These are phyloP conservation scores for Plantago ovata DNA, from an alignment of 257 asterid species.

Conservation along the genomic window DNA sequence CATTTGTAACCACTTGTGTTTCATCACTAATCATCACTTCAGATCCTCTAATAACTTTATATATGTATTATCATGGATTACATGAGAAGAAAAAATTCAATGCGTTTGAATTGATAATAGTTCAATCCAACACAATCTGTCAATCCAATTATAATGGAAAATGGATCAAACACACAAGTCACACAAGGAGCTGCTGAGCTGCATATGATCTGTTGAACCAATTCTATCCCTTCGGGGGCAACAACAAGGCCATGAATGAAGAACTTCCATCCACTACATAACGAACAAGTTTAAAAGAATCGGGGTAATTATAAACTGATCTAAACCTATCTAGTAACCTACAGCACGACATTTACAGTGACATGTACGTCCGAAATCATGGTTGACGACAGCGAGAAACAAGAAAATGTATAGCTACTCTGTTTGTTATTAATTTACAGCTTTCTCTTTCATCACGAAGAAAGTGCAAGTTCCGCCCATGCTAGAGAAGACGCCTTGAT, in stretches of 20 bases:
- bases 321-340: constrained; percentile 19
- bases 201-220: no score
- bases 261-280: constrained; percentile 16
- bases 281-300: constrained; percentile 35
- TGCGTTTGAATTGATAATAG: no score
- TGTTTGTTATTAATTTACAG: constrained; percentile 14
- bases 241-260: not conserved
- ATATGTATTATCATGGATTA: no score
- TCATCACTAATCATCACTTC: no score
- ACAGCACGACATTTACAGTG: constrained; percentile 32
- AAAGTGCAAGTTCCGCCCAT: constrained; percentile 92
- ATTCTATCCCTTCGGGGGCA: no score
- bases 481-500: constrained; percentile 77
- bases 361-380: constrained; percentile 21
- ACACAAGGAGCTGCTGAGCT: no score
- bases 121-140: no score
- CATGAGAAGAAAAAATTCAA: no score
- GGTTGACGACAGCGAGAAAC: constrained; percentile 9
- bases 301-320: constrained; percentile 13
- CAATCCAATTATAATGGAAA: no score
- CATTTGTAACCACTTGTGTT: no score
- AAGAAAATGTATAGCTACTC: constrained; percentile 15
- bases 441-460: constrained; percentile 34
- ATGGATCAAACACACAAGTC: no score
- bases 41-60: no score